A percentile compares a stretch with the other conserved stretches of the same genome.
These are phyloP conservation scores for Staphylotrichum longicolle DNA, from an alignment of 495 filamentous ascomycete species.

Conservation along the genomic window DNA sequence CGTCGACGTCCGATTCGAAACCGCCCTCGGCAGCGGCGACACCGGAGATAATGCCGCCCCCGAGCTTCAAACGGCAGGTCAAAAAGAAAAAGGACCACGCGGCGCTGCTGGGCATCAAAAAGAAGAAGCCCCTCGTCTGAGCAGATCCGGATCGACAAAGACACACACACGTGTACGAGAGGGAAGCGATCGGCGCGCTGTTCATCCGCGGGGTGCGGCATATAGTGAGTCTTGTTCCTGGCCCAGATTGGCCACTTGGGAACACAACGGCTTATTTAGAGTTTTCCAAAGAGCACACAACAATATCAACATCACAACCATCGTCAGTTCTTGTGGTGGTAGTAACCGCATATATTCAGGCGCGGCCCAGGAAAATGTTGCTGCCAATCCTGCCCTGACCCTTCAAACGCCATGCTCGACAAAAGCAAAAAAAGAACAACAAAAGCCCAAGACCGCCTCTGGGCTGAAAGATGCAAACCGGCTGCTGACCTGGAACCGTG, in stretches of 20 bases:
- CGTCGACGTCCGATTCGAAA: constrained; percentile 20
- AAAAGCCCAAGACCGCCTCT: neutral
- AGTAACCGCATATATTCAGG: neutral
- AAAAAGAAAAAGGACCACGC: constrained; percentile 80
- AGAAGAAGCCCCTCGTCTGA: constrained; percentile 56
- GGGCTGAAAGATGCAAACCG: too few relatives aligned
- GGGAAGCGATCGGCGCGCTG: too few relatives aligned
- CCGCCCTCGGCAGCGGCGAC: constrained; percentile 22
- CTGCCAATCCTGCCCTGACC: neutral
- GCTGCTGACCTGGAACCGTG: neutral
- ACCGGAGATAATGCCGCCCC: constrained; percentile 47
- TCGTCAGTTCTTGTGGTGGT: neutral
- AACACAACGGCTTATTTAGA: neutral
- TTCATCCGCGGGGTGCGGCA: too few relatives aligned
- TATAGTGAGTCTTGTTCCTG: constrained; percentile 6
- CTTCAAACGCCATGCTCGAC: constrained; percentile 21
- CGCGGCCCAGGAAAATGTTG: neutral
- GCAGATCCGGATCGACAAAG: neutral
- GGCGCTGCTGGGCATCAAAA: constrained; percentile 83
- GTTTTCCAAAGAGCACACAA: too few relatives aligned
- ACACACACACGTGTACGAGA: too few relatives aligned
- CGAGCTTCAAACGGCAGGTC: constrained; percentile 71
- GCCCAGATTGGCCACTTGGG: neutral
- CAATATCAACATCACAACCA: neutral
- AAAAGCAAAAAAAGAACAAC: neutral